phyloP scores from a whole-genome alignment of 1,139 yeast genomes.

The Taiozyma sp. region DNA sequence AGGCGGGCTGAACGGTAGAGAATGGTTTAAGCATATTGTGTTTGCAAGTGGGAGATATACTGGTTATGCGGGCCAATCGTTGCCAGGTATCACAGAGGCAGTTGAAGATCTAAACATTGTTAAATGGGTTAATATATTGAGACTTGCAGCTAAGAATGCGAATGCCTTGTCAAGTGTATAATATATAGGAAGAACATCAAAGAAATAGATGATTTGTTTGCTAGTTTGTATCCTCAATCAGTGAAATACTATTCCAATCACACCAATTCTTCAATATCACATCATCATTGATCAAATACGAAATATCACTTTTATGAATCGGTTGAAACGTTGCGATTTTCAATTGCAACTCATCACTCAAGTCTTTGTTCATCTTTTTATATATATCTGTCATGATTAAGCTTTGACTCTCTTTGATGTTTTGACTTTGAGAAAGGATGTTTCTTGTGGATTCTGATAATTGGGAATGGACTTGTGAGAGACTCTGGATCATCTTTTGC shows the following conservation, averaged over 20 bases:
- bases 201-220: too few relatives aligned
- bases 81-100: conserved; percentile 79
- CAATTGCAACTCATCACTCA: conserved; percentile 19
- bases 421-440: background rate
- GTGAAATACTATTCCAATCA: conserved; percentile 20
- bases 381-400: conserved; percentile 10
- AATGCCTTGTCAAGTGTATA: conserved; percentile 1
- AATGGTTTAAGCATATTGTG: conserved; percentile 82
- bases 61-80: conserved; percentile 78
- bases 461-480: conserved; percentile 9
- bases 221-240: conserved; percentile 11
- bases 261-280: conserved; percentile 15
- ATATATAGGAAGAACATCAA: background rate
- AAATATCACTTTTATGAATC: conserved; percentile 16
- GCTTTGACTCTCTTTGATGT: conserved; percentile 14
- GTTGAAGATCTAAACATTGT: conserved; percentile 62
- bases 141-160: conserved; percentile 28
- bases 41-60: conserved; percentile 82
- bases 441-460: conserved; percentile 16
- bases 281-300: conserved; percentile 5
- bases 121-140: conserved; percentile 51
- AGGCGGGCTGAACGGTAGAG: conserved; percentile 59
- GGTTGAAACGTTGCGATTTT: conserved; percentile 31
- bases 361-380: conserved; percentile 13
- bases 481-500: conserved; percentile 27